phyloP scores from a whole-genome alignment of 1,284 basidiomycete genomes.

The Fomitopsis schrenkii region DNA sequence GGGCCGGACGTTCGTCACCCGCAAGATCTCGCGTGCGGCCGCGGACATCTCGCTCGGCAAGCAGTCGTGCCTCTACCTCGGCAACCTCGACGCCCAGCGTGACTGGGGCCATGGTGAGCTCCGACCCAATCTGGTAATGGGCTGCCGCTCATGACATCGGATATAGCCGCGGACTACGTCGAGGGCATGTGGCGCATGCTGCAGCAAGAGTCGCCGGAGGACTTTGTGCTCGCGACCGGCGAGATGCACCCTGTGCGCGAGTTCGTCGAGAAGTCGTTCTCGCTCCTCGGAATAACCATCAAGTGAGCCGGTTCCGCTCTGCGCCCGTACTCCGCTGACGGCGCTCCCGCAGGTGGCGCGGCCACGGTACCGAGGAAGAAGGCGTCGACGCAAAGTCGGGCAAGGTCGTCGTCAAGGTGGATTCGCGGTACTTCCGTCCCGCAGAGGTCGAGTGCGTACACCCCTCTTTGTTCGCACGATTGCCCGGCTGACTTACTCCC shows the following conservation, averaged over 20 bases:
- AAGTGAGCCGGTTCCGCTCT: conserved; percentile 38
- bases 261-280: conserved; percentile 84
- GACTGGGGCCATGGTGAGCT: conserved; percentile 89
- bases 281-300: conserved; percentile 59
- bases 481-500: background rate
- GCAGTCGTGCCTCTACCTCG: conserved; percentile 83
- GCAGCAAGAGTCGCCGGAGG: conserved; percentile 75
- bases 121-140: background rate
- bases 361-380: conserved; percentile 68
- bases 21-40: conserved; percentile 87
- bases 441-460: conserved; percentile 86
- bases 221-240: conserved; percentile 90
- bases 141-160: background rate
- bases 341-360: conserved; percentile 59
- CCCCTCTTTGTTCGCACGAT: conserved; percentile 6
- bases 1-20: conserved; percentile 89
- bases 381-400: conserved; percentile 66
- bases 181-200: conserved; percentile 97
- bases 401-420: conserved; percentile 74
- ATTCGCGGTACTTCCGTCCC: conserved; percentile 80
- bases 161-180: conserved; percentile 76
- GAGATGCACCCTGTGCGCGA: conserved; percentile 90
- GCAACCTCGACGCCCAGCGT: conserved; percentile 86
- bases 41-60: conserved; percentile 87
- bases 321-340: conserved; percentile 1